Percentiles rank a stretch among this genome's conserved stretches.
These are phyloP conservation scores for Pseudocercospora macadamiae DNA, from an alignment of 2,329 filamentous ascomycete species.

Conservation along the genomic window DNA sequence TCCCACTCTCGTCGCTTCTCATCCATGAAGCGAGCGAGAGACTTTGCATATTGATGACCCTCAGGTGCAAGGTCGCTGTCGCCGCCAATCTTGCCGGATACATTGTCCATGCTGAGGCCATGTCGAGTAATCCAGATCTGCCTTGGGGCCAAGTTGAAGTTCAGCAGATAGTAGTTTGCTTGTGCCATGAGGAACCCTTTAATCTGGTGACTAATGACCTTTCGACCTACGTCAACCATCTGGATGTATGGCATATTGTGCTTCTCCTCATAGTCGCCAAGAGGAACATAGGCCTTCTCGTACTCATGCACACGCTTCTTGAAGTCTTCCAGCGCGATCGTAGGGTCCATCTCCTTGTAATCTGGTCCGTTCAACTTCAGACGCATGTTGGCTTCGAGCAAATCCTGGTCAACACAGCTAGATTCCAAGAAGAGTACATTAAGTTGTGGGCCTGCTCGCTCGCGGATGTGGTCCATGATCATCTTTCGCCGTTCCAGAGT, in stretches of 20 bases:
- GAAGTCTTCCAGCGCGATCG: slow-evolving; percentile 84
- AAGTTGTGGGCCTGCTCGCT: slow-evolving; percentile 78
- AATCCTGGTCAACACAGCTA: slow-evolving; percentile 79
- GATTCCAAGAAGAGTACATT: slow-evolving; percentile 96
- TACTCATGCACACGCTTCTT: slow-evolving; percentile 90
- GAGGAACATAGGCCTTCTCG: slow-evolving; percentile 87
- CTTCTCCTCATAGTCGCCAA: slow-evolving; percentile 77
- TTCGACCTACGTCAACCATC: slow-evolving; percentile 96
- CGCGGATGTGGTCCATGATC: slow-evolving; percentile 74
- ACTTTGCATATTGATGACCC: slow-evolving; percentile 76
- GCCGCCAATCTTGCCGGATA: slow-evolving; percentile 84
- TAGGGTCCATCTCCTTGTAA: slow-evolving; percentile 90
- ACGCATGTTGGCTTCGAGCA: slow-evolving; percentile 95
- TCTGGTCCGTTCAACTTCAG: slow-evolving; percentile 94
- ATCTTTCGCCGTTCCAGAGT: slow-evolving; percentile 82
- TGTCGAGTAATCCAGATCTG: slow-evolving; percentile 99
- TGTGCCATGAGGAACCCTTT: slow-evolving; percentile 90
- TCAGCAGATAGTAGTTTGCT: slow-evolving; percentile 91
- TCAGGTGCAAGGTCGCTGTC: slow-evolving; percentile 82
- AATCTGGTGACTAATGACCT: slow-evolving; percentile 87
- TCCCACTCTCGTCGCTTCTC: slow-evolving; percentile 81
- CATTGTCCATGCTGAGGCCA: slow-evolving; percentile 87
- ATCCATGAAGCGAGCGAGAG: slow-evolving; percentile 82
- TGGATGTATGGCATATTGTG: slow-evolving; percentile 93
- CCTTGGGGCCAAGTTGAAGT: slow-evolving; percentile 92